Evolutionary conservation across 768 basidiomycete genomes (phyloP).

Genomic region (Cytidiella melzeri): DNA sequence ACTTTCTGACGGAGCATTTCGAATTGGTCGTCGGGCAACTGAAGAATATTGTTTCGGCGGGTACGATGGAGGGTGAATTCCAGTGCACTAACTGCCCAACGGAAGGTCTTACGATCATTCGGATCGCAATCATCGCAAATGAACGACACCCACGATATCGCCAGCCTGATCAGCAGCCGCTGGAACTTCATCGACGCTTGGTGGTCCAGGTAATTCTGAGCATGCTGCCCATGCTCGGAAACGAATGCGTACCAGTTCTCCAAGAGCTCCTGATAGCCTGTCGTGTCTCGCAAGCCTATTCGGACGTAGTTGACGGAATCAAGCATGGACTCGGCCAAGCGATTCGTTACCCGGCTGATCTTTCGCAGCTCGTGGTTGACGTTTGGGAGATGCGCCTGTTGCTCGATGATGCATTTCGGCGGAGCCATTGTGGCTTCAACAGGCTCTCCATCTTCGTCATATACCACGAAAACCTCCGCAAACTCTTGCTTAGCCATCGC

Average conservation of each 20-base stretch:
- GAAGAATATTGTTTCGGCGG: constrained; percentile 80
- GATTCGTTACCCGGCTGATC: constrained; percentile 83
- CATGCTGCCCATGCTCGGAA: constrained; percentile 92
- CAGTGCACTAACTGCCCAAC: constrained; percentile 95
- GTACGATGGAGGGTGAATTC: constrained; percentile 90
- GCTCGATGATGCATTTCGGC: constrained; percentile 56
- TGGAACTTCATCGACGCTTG: constrained; percentile 68
- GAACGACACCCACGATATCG: constrained; percentile 97
- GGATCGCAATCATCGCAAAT: constrained; percentile 98
- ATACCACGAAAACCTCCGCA: constrained; percentile 49
- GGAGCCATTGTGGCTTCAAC: constrained; percentile 36
- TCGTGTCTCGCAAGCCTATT: constrained; percentile 50
- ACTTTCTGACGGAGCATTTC: constrained; percentile 87
- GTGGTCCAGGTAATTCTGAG: constrained; percentile 82
- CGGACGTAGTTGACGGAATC: constrained; percentile 88
- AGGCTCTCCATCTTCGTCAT: constrained; percentile 53
- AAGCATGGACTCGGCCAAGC: constrained; percentile 88
- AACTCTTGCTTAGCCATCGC: constrained; percentile 74
- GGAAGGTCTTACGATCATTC: constrained; percentile 91
- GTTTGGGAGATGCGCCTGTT: constrained; percentile 84
- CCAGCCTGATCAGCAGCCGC: constrained; percentile 77
- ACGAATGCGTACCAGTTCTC: constrained; percentile 96
- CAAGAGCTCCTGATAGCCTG: constrained; percentile 75
- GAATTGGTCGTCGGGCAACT: constrained; percentile 85
- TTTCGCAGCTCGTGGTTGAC: constrained; percentile 89